Conservation (phyloP, 2,329 filamentous ascomycete genomes). For the Aschersonia sp. region DNA sequence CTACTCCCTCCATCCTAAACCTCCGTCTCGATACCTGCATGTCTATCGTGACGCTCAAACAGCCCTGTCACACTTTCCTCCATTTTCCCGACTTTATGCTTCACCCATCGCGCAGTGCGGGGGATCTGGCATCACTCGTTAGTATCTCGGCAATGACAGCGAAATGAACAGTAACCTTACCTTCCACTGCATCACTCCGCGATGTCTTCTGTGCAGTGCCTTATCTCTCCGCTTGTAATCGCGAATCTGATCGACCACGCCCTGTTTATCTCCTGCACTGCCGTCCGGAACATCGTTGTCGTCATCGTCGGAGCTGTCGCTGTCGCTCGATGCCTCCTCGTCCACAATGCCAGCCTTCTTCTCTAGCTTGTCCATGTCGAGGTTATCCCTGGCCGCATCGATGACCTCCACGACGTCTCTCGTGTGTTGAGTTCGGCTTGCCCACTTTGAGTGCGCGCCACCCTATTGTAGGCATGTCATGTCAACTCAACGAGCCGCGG, state of each 20-base stretch:
- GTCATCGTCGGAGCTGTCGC: slow-evolving; percentile 19
- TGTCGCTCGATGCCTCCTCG: slow-evolving; percentile 15
- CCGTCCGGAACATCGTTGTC: slow-evolving; percentile 20
- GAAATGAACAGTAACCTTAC: slow-evolving; percentile 9
- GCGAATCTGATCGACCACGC: slow-evolving; percentile 32
- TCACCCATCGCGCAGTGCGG: slow-evolving; percentile 34
- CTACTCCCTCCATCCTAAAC: slow-evolving; percentile 23
- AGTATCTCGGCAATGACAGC: not conserved
- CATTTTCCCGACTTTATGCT: slow-evolving; percentile 39
- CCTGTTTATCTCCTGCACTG: slow-evolving; percentile 25
- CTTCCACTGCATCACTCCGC: slow-evolving; percentile 61
- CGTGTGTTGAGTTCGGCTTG: slow-evolving; percentile 17
- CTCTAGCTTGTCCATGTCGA: slow-evolving; percentile 16
- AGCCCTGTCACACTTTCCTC: slow-evolving; percentile 41
- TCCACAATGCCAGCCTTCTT: slow-evolving; percentile 20
- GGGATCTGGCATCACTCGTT: slow-evolving; percentile 14
- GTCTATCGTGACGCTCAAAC: slow-evolving; percentile 45
- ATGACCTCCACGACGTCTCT: slow-evolving; percentile 32
- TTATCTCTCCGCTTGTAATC: slow-evolving; percentile 47
- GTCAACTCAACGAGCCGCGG: not conserved
- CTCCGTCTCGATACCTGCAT: slow-evolving; percentile 52
- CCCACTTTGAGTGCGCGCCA: slow-evolving; percentile 20
- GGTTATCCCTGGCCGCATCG: slow-evolving; percentile 21
- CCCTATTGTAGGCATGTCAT: slow-evolving; percentile 10
- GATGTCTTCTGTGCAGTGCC: slow-evolving; percentile 48